phyloP scores from a whole-genome alignment of 2,329 filamentous ascomycete genomes.

The Cladosporium sp. region DNA sequence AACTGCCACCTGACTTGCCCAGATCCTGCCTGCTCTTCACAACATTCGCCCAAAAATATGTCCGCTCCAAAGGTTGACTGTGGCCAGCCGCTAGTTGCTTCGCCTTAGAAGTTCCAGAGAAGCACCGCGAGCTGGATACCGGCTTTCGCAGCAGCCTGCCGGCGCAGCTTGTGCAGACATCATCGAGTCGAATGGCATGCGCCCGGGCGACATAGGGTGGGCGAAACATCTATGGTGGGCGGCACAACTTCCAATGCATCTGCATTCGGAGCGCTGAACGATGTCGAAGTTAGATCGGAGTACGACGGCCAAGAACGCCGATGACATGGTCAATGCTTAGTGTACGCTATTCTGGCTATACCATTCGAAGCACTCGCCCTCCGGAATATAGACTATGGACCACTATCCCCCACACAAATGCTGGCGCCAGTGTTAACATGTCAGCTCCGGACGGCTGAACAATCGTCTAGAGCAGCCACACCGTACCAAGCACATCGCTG shows the following conservation, averaged over 20 bases:
- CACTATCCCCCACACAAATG: no score
- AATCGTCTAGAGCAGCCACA: no score
- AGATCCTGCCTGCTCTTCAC: conserved; percentile 4
- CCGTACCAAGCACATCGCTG: background rate
- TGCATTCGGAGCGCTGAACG: background rate
- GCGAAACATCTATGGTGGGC: conserved; percentile 7
- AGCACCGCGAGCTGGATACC: background rate
- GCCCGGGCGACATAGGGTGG: conserved; percentile 2
- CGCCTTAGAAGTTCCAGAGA: background rate
- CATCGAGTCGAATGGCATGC: conserved; percentile 10
- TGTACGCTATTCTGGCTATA: background rate
- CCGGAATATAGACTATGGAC: no score
- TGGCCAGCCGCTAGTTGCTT: conserved; percentile 4
- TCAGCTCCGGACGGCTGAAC: no score
- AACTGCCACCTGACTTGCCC: conserved; percentile 6
- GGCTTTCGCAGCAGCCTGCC: conserved; percentile 3
- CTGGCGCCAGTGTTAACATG: no score
- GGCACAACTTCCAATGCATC: background rate
- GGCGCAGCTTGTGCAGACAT: conserved; percentile 11
- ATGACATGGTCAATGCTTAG: background rate
- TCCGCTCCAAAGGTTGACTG: conserved; percentile 1
- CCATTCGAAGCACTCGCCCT: no score
- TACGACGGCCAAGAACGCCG: background rate
- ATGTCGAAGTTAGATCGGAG: conserved; percentile 4
- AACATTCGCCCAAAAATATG: conserved; percentile 12